Conservation (phyloP, 192 early-diverging fungal species). For the Rhizophlyctis rosea region DNA sequence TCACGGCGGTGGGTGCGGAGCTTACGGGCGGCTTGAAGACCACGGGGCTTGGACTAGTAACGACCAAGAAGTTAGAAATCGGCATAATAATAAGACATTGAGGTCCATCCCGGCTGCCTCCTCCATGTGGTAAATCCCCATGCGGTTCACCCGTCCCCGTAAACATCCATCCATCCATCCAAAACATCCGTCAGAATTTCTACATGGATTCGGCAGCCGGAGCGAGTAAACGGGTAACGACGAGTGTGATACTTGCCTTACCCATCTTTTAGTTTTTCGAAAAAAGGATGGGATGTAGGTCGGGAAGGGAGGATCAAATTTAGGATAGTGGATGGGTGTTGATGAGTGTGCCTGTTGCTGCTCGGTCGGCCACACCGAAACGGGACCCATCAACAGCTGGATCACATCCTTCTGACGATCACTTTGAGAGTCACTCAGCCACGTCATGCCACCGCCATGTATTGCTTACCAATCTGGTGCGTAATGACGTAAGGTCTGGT, state of each 20-base stretch:
- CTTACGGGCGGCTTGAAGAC: constrained; percentile 98
- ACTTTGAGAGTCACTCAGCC: no score
- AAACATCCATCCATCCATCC: no score
- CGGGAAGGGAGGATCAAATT: no score
- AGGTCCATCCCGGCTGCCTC: neutral
- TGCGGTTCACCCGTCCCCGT: neutral
- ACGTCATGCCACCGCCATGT: no score
- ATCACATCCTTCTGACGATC: no score
- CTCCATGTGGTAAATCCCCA: neutral
- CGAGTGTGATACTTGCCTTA: neutral
- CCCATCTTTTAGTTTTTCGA: neutral
- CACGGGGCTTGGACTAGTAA: constrained; percentile 84
- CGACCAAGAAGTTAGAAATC: neutral
- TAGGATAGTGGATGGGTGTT: no score
- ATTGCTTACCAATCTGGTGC: no score
- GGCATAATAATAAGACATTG: neutral
- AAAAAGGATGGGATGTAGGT: neutral
- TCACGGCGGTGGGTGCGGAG: constrained; percentile 96
- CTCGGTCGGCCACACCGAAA: no score
- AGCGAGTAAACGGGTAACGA: neutral
- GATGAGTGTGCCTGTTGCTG: no score
- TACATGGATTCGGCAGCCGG: neutral
- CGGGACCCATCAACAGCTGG: no score
- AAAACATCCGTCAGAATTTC: neutral
- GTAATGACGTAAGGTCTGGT: no score